Conservation (phyloP, 169 alveolate species). For the Plasmodium fragile region DNA sequence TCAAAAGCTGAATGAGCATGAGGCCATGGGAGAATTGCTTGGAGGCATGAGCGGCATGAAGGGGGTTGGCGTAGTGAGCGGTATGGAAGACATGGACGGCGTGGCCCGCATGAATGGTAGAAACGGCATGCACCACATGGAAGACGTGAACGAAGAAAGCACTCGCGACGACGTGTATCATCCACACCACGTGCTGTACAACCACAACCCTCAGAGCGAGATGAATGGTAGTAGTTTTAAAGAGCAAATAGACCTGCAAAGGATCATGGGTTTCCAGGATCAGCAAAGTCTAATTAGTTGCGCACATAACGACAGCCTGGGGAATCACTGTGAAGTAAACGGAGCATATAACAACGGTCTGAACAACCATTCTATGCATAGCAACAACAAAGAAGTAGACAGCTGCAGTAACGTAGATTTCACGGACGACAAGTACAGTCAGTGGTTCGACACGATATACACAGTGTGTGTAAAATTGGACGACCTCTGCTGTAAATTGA, state of each 20-base stretch:
- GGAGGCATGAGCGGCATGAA: neutral
- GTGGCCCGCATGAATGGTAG: neutral
- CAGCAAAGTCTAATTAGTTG: neutral
- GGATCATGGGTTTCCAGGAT: neutral
- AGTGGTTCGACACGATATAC: conserved; percentile 81
- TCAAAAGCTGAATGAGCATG: neutral
- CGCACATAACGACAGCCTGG: neutral
- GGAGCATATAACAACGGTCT: neutral
- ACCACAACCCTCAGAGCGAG: neutral
- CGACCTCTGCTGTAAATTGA: conserved; percentile 78
- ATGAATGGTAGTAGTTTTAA: neutral
- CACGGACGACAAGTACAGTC: conserved; percentile 36
- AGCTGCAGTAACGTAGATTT: neutral
- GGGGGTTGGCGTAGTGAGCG: neutral
- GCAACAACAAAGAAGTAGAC: neutral
- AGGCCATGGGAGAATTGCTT: neutral
- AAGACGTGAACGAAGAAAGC: neutral
- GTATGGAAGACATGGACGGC: neutral
- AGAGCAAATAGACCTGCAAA: neutral
- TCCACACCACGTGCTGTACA: neutral
- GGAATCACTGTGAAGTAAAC: neutral
- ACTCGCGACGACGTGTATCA: neutral
- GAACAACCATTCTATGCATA: neutral
- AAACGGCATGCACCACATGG: neutral
- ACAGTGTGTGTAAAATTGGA: conserved; percentile 79